Conservation (phyloP, 306 rosid species). For the Quillaja saponaria region DNA sequence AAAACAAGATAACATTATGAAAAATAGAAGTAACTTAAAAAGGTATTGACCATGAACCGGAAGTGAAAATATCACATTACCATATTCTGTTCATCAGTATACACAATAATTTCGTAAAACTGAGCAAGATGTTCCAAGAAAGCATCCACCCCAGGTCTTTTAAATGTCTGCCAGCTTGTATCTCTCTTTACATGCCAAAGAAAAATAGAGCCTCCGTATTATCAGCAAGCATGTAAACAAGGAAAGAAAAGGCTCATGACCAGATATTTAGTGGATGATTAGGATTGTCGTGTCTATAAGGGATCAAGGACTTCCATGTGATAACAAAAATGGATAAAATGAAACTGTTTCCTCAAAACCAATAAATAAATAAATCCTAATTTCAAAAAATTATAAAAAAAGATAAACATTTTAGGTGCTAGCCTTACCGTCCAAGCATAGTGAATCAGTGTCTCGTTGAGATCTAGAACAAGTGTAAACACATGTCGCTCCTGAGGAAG, state of each 20-base stretch:
- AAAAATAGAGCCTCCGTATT: constrained; percentile 27
- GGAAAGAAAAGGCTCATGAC: neutral
- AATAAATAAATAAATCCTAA: neutral
- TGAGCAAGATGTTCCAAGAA: constrained; percentile 95
- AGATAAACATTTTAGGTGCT: constrained; percentile 5
- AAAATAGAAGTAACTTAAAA: constrained; percentile 3
- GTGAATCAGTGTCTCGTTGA: constrained; percentile 86
- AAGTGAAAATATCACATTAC: constrained; percentile 43
- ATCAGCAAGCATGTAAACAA: constrained; percentile 14
- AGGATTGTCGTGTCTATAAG: constrained; percentile 8
- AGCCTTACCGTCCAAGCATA: constrained; percentile 84
- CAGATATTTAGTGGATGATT: constrained; percentile 7
- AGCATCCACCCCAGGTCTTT: constrained; percentile 97
- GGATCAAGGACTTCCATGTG: constrained; percentile 14
- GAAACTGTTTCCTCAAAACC: neutral
- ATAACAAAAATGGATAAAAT: neutral
- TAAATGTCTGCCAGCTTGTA: constrained; percentile 95
- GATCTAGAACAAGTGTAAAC: constrained; percentile 94
- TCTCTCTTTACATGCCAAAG: constrained; percentile 67
- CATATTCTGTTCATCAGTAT: constrained; percentile 84
- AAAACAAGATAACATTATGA: constrained; percentile 23
- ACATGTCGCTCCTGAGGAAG: constrained; percentile 79
- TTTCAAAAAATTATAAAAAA: neutral
- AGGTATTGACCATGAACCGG: constrained; percentile 1
- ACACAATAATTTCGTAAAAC: constrained; percentile 80